Evolutionary conservation across 495 filamentous ascomycete genomes (phyloP).

Genomic region (Chaetomidium leptoderma): DNA sequence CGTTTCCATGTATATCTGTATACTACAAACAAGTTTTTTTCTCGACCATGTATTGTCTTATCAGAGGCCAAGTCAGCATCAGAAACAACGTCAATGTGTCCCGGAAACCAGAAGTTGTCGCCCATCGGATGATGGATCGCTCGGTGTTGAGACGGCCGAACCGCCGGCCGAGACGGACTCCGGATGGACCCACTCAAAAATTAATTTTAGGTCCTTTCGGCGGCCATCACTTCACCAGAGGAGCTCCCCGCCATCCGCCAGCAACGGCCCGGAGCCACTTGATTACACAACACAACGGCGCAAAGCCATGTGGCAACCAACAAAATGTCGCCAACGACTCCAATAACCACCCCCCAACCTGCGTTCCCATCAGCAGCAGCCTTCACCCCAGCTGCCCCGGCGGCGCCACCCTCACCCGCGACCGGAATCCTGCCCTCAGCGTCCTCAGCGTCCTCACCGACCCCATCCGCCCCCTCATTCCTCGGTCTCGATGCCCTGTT

Average conservation of each 20-base stretch:
- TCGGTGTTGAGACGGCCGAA: slow-evolving; percentile 2
- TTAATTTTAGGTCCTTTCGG: slow-evolving; percentile 19
- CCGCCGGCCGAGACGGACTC: background rate
- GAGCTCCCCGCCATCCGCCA: slow-evolving; percentile 3
- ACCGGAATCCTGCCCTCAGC: slow-evolving; percentile 2
- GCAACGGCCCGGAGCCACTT: background rate
- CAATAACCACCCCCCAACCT: background rate
- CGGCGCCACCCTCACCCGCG: background rate
- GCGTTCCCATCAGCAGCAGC: background rate
- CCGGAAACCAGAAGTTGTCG: too few species aligned
- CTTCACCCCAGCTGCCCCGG: background rate
- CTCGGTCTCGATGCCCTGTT: slow-evolving; percentile 50
- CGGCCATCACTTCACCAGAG: background rate
- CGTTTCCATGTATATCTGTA: slow-evolving; percentile 25
- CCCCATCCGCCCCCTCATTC: slow-evolving; percentile 20
- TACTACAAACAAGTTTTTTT: slow-evolving; percentile 14
- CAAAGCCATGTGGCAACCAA: slow-evolving; percentile 22
- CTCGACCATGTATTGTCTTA: background rate
- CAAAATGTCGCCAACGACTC: slow-evolving; percentile 13
- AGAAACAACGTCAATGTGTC: background rate
- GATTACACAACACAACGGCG: background rate
- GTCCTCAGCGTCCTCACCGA: slow-evolving; percentile 2
- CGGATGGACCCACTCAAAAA: slow-evolving; percentile 27
- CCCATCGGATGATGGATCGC: too few species aligned
- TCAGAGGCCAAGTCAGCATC: background rate